Conservation (phyloP, 768 basidiomycete genomes). For the Termitomyces titanicus region DNA sequence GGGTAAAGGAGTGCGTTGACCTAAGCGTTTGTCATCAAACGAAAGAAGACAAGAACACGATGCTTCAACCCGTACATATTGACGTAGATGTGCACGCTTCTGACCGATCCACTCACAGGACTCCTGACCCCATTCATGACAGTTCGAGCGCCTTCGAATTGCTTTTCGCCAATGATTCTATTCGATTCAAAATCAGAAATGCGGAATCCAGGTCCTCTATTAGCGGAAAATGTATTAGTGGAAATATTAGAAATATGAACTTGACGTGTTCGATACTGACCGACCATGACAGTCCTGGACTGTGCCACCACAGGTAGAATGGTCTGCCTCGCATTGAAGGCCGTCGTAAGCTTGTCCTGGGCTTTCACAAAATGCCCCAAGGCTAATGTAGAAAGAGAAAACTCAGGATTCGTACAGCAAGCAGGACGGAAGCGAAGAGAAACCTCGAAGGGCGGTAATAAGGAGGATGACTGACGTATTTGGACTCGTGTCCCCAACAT, state of each 20-base stretch:
- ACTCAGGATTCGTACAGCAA: neutral
- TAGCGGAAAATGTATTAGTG: neutral
- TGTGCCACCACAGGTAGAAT: slow-evolving; percentile 72
- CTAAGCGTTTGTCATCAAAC: slow-evolving; percentile 25
- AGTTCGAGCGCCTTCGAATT: slow-evolving; percentile 64
- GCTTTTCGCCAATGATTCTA: slow-evolving; percentile 62
- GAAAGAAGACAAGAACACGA: neutral
- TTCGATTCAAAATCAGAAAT: slow-evolving; percentile 77
- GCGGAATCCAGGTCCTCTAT: slow-evolving; percentile 72
- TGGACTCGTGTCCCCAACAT: slow-evolving; percentile 76
- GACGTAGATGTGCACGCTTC: slow-evolving; percentile 67
- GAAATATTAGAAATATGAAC: neutral
- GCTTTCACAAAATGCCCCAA: slow-evolving; percentile 75
- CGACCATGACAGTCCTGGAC: slow-evolving; percentile 69
- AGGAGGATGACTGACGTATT: slow-evolving; percentile 56
- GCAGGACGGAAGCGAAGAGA: neutral
- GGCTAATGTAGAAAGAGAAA: slow-evolving; percentile 25
- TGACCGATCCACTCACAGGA: slow-evolving; percentile 56
- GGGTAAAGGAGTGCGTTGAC: slow-evolving; percentile 59
- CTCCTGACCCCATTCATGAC: slow-evolving; percentile 53
- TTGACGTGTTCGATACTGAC: slow-evolving; percentile 25
- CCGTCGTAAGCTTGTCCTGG: slow-evolving; percentile 70
- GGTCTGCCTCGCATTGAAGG: slow-evolving; percentile 61
- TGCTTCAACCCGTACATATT: slow-evolving; percentile 50
- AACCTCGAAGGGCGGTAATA: neutral